Conservation (phyloP, 2,329 filamentous ascomycete genomes). For the Xylariaceae sp. region DNA sequence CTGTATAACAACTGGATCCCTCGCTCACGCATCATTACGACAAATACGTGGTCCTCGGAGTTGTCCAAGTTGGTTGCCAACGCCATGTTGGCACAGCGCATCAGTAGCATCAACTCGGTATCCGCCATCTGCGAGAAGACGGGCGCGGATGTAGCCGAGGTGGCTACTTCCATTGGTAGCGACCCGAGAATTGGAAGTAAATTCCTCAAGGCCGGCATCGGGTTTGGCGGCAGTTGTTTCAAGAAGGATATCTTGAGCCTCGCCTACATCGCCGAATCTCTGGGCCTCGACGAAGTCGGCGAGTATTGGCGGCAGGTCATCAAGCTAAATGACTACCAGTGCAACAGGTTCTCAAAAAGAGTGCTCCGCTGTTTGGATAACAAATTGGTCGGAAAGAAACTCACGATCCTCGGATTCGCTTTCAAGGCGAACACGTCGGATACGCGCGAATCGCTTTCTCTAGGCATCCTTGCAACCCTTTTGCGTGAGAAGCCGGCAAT, state of each 20-base stretch:
- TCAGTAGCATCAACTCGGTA: constrained; percentile 75
- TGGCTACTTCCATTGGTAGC: constrained; percentile 60
- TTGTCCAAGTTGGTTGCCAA: constrained; percentile 75
- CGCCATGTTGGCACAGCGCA: constrained; percentile 72
- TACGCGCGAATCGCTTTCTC: constrained; percentile 63
- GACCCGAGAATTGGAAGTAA: constrained; percentile 67
- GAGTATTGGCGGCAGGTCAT: constrained; percentile 71
- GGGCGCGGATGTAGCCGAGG: constrained; percentile 69
- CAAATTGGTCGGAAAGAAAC: constrained; percentile 63
- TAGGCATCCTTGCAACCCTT: constrained; percentile 61
- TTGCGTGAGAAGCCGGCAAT: constrained; percentile 58
- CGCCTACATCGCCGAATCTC: constrained; percentile 64
- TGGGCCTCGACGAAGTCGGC: constrained; percentile 65
- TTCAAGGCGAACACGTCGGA: constrained; percentile 79
- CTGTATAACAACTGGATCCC: constrained; percentile 70
- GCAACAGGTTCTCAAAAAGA: constrained; percentile 60
- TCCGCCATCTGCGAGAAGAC: constrained; percentile 74
- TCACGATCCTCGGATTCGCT: constrained; percentile 67
- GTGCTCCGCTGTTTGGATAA: constrained; percentile 64
- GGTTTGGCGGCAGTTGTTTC: constrained; percentile 78
- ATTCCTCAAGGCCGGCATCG: constrained; percentile 69
- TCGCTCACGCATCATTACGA: constrained; percentile 59
- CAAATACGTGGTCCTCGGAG: constrained; percentile 73
- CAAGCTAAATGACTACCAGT: constrained; percentile 70
- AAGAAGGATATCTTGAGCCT: constrained; percentile 73